Conservation (phyloP, 176 grass and related monocot species). For the Aegilops umbellulata region DNA sequence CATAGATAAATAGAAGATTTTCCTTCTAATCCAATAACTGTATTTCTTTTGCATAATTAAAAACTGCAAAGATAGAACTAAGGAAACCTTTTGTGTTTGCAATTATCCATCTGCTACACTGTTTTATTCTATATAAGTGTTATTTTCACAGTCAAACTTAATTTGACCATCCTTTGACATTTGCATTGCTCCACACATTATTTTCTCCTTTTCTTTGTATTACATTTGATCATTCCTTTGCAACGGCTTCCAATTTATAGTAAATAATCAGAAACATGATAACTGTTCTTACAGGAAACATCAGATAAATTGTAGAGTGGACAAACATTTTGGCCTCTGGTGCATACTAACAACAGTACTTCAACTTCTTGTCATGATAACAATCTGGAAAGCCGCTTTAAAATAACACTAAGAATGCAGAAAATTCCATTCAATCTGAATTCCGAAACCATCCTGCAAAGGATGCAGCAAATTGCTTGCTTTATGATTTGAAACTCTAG, state of each 20-base stretch:
- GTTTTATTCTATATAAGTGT: background rate
- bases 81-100: background rate
- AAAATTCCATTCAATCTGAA: background rate
- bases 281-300: background rate
- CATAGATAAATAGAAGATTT: background rate
- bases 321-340: background rate
- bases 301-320: background rate
- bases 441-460: background rate
- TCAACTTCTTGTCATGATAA: background rate
- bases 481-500: background rate
- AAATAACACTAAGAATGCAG: background rate
- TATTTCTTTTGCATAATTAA: background rate
- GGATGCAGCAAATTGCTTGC: background rate
- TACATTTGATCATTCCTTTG: background rate
- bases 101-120: background rate
- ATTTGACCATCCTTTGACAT: background rate
- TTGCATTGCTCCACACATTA: background rate
- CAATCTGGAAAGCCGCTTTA: background rate
- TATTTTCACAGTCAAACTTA: slow-evolving; percentile 6
- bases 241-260: background rate
- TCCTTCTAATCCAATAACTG: background rate
- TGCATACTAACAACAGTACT: background rate
- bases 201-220: background rate
- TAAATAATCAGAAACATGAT: background rate
- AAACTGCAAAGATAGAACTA: background rate